Percentiles rank a stretch among this genome's conserved stretches.
These are phyloP conservation scores for carrot (Daucus carota) DNA, from an alignment of 129 eudicot species.

Conservation along the genomic window DH1_v3.0 NC_030382.2:50454001-50454500, in stretches of 20 bases:
- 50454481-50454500: slow-evolving; percentile 77
- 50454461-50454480: slow-evolving; percentile 91
- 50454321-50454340: background rate
- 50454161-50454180: background rate
- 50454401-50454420: slow-evolving; percentile 67
- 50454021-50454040: too few relatives aligned
- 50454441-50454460: slow-evolving; percentile 50
- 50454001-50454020: too few relatives aligned
- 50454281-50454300: background rate
- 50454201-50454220: background rate
- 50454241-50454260: background rate
- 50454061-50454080: background rate
- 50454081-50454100: background rate
- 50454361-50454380: background rate
- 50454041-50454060: background rate
- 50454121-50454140: background rate
- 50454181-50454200: background rate
- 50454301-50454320: background rate
- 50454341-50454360: slow-evolving; percentile 11
- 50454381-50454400: slow-evolving; percentile 14
- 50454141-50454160: background rate
- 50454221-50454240: background rate
- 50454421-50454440: slow-evolving; percentile 32
- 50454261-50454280: background rate
- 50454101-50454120: background rate